Conservation (phyloP, 2,329 filamentous ascomycete species). For the Xylaria polymorpha region DNA sequence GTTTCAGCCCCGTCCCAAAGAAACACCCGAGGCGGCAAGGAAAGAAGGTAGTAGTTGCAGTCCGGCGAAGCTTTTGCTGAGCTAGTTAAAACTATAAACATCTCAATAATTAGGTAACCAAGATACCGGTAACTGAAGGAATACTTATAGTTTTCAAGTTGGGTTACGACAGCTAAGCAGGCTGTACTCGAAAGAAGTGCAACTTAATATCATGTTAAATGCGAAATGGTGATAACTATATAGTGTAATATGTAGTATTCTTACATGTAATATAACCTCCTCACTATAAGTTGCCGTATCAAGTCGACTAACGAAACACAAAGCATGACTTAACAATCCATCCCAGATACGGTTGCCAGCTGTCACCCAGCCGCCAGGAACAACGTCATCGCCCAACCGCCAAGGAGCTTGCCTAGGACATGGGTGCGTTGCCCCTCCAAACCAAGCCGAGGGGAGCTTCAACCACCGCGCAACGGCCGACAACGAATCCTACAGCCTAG, state of each 20-base stretch:
- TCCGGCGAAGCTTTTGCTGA: too few relatives aligned
- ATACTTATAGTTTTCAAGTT: too few relatives aligned
- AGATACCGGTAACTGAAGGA: too few relatives aligned
- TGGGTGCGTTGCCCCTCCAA: slow-evolving; percentile 31
- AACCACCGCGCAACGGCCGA: slow-evolving; percentile 22
- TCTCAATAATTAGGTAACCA: too few relatives aligned
- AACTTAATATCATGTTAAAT: too few relatives aligned
- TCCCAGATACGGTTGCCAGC: neutral
- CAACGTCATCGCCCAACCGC: slow-evolving; percentile 27
- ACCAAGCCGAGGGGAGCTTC: slow-evolving; percentile 10
- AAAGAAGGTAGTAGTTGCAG: too few relatives aligned
- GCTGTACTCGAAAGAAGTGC: too few relatives aligned
- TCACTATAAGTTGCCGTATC: too few relatives aligned
- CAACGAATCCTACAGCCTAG: slow-evolving; percentile 22
- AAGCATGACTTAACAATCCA: neutral
- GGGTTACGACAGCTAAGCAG: too few relatives aligned
- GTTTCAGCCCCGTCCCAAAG: neutral
- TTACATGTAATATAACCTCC: neutral
- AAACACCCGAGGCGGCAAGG: neutral
- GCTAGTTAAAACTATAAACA: too few relatives aligned
- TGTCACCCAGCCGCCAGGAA: neutral
- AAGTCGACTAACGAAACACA: neutral
- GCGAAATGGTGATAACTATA: too few relatives aligned
- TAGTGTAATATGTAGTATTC: too few relatives aligned
- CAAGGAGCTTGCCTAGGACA: slow-evolving; percentile 19